Evolutionary conservation across 2,329 filamentous ascomycete species (phyloP).

Genomic region (Pseudogymnoascus verrucosus): DNA sequence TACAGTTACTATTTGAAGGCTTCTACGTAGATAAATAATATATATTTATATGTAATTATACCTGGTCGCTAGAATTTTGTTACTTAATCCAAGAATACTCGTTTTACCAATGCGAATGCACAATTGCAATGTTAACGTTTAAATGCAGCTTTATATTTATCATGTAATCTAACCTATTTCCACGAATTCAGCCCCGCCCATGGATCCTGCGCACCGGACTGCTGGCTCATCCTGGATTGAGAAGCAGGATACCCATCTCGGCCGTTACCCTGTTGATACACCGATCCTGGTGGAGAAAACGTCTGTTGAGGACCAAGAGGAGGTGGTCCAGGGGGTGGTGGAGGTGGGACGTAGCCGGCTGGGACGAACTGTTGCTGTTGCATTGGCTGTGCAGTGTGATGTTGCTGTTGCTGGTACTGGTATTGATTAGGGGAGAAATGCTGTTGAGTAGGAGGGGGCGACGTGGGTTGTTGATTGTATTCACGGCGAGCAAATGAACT

Average conservation of each 20-base stretch:
- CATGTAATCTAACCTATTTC: constrained; percentile 39
- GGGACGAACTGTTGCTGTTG: constrained; percentile 43
- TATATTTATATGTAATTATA: background rate
- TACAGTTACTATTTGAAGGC: background rate
- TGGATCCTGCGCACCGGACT: constrained; percentile 42
- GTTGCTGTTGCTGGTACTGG: constrained; percentile 21
- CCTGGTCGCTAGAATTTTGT: background rate
- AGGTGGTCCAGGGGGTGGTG: constrained; percentile 57
- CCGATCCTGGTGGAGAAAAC: constrained; percentile 36
- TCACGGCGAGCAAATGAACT: constrained; percentile 25
- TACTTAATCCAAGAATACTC: background rate
- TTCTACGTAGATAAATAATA: background rate
- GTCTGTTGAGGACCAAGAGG: constrained; percentile 42
- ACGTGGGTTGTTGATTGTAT: constrained; percentile 34
- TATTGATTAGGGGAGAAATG: constrained; percentile 24
- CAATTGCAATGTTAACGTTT: background rate
- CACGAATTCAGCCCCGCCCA: constrained; percentile 65
- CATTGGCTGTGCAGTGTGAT: constrained; percentile 27
- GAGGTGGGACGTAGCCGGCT: constrained; percentile 58
- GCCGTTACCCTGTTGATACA: constrained; percentile 47
- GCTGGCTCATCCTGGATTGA: constrained; percentile 26
- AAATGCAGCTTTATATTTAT: constrained; percentile 2
- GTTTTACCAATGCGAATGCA: background rate
- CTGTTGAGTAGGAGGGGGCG: constrained; percentile 54
- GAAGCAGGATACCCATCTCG: constrained; percentile 35